A percentile compares a stretch with the other conserved stretches of the same genome.
Conservation (phyloP, 768 basidiomycete genomes). For the Naganishia antarctica region DNA sequence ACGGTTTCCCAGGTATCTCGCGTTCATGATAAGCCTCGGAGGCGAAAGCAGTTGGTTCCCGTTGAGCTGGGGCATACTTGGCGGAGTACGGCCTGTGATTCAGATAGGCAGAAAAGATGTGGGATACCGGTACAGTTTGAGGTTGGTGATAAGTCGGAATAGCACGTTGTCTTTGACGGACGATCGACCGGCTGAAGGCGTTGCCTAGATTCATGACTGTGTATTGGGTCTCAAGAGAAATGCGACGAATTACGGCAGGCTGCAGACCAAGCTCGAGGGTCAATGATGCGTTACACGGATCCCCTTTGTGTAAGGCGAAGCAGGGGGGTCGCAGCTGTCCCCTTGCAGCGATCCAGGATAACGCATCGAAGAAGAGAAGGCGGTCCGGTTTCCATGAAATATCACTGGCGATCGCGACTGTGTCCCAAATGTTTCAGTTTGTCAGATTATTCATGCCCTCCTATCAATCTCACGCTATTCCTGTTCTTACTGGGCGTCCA, state of each 20-base stretch:
- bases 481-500: no score
- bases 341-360: neutral
- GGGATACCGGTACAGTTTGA: neutral
- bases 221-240: no score
- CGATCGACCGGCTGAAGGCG: constrained; percentile 3
- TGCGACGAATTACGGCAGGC: no score
- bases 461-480: neutral
- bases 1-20: neutral
- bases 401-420: constrained; percentile 5
- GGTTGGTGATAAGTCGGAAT: neutral
- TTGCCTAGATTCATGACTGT: neutral
- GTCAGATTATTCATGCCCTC: no score
- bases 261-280: no score
- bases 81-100: constrained; percentile 10
- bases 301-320: constrained; percentile 2
- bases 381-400: neutral
- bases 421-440: constrained; percentile 8
- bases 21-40: constrained; percentile 23
- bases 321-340: no score
- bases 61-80: constrained; percentile 2
- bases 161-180: neutral
- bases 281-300: no score
- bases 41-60: constrained; percentile 5
- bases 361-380: neutral
- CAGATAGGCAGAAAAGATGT: neutral